Base-by-base conservation (phyloP, 495 filamentous ascomycete genomes). In the Oleoguttula mirabilis region DNA sequence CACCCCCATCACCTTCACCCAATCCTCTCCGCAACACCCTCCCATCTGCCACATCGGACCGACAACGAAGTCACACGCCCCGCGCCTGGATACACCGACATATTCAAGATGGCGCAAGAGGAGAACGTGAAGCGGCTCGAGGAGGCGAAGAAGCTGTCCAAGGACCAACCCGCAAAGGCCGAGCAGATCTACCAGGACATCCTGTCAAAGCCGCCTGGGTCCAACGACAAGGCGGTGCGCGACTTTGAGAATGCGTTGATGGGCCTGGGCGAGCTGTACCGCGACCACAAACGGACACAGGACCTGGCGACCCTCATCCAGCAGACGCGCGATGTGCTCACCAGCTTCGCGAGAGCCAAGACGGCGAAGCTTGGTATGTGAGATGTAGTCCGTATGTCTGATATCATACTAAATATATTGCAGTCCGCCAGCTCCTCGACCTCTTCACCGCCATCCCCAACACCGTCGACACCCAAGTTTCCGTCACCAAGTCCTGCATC, bases 291-390 rank as follows among this genome's bases (percentile, higher is more conserved):
- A 75, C 77, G 58, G 47, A 61, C 51, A 52, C 63, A 88, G 53
- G 87, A 90, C 60, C 82, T 99, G 36, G 84, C 90, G 36, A 82
- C 86, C 48, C 75, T 99, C 54, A 82, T 99, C 50, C 86, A 79
- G 51, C 80, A 82, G 56, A 94, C 88, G 60, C 76, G 88, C 52
- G 82, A 84, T 52, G 80, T 85, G 19, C 76, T 99, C 46, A 93
- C 88, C 36, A 86, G 83, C 49, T 96, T 96, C 59, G 88, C 90
- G 45, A 94, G 95, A 68, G 92, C 90, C 49, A 99, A 99, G 77
- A 96, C 90, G 16, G 84, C 90, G 30, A 99, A 99, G 66, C 70
- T 99, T 43, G 87, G 90, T 96, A 77, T 55, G 75, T 45, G 1
- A 33, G n/a, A n/a, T n/a, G n/a, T n/a, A n/a, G n/a, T n/a, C n/a